Evolutionary conservation across 2,329 filamentous ascomycete species (phyloP).

Genomic region (Fusarium algeriense): DNA sequence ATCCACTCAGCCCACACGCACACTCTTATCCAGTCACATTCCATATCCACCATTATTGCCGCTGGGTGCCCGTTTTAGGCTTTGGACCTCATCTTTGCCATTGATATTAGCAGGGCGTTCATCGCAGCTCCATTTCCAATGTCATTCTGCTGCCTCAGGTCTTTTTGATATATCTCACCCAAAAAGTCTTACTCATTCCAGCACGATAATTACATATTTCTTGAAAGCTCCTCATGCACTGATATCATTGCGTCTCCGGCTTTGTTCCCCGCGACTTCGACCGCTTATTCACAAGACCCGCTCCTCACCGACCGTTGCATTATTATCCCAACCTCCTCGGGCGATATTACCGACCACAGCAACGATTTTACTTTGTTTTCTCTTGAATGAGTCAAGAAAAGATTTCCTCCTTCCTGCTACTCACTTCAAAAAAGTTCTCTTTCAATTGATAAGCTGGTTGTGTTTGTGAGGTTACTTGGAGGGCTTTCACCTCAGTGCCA

Average conservation of each 20-base stretch:
- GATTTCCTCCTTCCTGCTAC: conserved; percentile 27
- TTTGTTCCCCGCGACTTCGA: conserved; percentile 39
- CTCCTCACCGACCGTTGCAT: conserved; percentile 44
- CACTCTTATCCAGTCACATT: conserved; percentile 37
- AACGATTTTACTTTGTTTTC: conserved; percentile 27
- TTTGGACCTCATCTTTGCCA: conserved; percentile 37
- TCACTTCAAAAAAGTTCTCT: conserved; percentile 26
- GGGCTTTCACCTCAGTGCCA: conserved; percentile 30
- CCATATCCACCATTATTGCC: conserved; percentile 40
- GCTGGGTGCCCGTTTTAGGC: conserved; percentile 39
- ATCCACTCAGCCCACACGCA: conserved; percentile 45
- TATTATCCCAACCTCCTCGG: conserved; percentile 43
- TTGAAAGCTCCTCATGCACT: conserved; percentile 20
- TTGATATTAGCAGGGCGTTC: conserved; percentile 45
- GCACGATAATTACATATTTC: conserved; percentile 21
- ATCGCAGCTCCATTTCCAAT: conserved; percentile 39
- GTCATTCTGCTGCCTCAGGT: conserved; percentile 34
- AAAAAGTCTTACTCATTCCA: conserved; percentile 2
- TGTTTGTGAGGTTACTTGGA: conserved; percentile 28
- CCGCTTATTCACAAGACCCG: conserved; percentile 44
- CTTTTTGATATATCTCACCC: conserved; percentile 33
- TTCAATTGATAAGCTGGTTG: conserved; percentile 35
- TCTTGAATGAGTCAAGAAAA: conserved; percentile 34
- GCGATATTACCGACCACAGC: conserved; percentile 36
- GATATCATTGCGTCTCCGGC: conserved; percentile 32